These are phyloP conservation scores for Alternaria angustiovoidea DNA, from an alignment of 2,329 filamentous ascomycete genomes.

Conservation along the genomic window DNA sequence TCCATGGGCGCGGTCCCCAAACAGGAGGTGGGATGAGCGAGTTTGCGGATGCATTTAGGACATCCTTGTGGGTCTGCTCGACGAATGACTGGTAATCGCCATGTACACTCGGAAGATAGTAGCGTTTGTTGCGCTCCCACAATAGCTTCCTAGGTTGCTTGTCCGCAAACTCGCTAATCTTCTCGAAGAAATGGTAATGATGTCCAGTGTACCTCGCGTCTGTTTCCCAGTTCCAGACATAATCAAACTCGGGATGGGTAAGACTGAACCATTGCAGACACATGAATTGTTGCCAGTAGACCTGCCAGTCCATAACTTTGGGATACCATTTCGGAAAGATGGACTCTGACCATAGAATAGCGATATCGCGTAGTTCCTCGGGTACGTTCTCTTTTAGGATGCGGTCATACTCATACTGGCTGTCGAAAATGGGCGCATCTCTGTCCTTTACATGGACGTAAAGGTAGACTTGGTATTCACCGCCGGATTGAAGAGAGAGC, in stretches of 20 bases:
- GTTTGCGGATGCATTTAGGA: slow-evolving; percentile 50
- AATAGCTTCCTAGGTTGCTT: slow-evolving; percentile 65
- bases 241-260: slow-evolving; percentile 81
- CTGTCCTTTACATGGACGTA: slow-evolving; percentile 63
- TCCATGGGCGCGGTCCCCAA: slow-evolving; percentile 83
- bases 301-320: slow-evolving; percentile 58
- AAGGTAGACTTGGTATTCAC: slow-evolving; percentile 59
- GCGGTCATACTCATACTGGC: slow-evolving; percentile 65
- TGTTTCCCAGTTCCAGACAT: slow-evolving; percentile 86
- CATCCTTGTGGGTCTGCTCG: slow-evolving; percentile 52
- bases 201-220: slow-evolving; percentile 82
- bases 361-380: slow-evolving; percentile 73
- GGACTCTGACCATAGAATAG: slow-evolving; percentile 75
- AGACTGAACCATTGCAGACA: slow-evolving; percentile 78
- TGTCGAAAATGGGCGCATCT: slow-evolving; percentile 65
- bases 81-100: slow-evolving; percentile 59
- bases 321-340: slow-evolving; percentile 60
- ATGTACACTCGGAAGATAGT: slow-evolving; percentile 63
- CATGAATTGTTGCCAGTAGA: slow-evolving; percentile 69
- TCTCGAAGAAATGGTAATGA: slow-evolving; percentile 79
- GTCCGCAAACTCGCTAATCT: slow-evolving; percentile 64
- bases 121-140: slow-evolving; percentile 66
- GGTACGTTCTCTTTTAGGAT: slow-evolving; percentile 71
- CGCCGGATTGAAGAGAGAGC: slow-evolving; percentile 56
- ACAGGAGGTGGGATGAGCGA: slow-evolving; percentile 65